Conservation (phyloP, 208 protist genomes). For the Acanthamoeba triangularis region DNA sequence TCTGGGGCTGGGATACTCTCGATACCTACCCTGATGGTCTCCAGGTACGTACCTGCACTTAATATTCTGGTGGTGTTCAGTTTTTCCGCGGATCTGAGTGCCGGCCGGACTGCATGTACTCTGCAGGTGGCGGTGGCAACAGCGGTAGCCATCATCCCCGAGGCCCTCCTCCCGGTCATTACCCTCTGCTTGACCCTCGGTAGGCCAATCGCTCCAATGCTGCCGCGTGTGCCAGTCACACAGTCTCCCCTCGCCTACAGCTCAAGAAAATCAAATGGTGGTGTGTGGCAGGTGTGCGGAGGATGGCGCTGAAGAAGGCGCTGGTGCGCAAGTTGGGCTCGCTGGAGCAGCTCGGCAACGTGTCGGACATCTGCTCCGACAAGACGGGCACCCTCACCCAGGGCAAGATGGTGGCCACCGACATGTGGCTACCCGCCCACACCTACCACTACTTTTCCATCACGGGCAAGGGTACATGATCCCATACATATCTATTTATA, state of each 20-base stretch:
- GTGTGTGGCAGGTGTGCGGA: slow-evolving; percentile 66
- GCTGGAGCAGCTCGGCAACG: slow-evolving; percentile 94
- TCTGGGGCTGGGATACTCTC: slow-evolving; percentile 6
- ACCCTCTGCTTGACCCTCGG: slow-evolving; percentile 73
- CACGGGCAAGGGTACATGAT: slow-evolving; percentile 1
- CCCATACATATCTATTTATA: no score
- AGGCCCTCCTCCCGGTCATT: slow-evolving; percentile 95
- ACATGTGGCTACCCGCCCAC: slow-evolving; percentile 75
- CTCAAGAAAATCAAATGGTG: neutral
- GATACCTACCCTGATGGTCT: slow-evolving; percentile 45
- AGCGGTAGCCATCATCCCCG: slow-evolving; percentile 98
- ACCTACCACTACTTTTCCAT: slow-evolving; percentile 17
- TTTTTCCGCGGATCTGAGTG: slow-evolving; percentile 93
- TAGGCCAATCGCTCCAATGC: neutral
- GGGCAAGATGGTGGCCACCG: slow-evolving; percentile 98
- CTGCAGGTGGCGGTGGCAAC: slow-evolving; percentile 95
- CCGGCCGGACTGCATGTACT: neutral
- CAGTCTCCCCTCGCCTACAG: neutral
- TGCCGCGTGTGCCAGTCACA: no score
- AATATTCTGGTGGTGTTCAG: slow-evolving; percentile 70
- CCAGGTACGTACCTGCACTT: neutral
- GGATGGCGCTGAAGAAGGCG: slow-evolving; percentile 93
- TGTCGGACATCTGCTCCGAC: slow-evolving; percentile 99
- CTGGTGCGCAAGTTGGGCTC: slow-evolving; percentile 65
- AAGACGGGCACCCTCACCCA: slow-evolving; percentile 99